Evolutionary conservation across 2,329 filamentous ascomycete species (phyloP), one percentile per base, ranked within the genome.

Genomic region (Raffaelea ambrosiae): DNA sequence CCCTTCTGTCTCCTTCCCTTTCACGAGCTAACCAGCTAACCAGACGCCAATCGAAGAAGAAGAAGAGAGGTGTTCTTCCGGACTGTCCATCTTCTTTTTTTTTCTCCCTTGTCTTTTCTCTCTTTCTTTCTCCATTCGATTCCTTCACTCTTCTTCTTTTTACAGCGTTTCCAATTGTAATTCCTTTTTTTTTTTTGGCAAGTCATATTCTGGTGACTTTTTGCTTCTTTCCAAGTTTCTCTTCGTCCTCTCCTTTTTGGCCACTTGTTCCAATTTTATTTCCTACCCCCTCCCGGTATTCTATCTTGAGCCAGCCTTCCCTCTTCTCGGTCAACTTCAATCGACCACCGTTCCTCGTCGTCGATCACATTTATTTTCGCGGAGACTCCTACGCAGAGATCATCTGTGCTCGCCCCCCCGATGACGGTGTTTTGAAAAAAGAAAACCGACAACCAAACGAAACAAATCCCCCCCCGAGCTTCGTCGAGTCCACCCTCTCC

Each of bases 341-440:
- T n/a, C n/a, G n/a, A n/a, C n/a, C n/a, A n/a, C n/a, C n/a, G n/a
- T n/a, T 29, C 26, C 26, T 29, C 36, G 13, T 20, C 36, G n/a
- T 9, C 36, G 36, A 19, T 19, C 13, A 36, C 5, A 4, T 4
- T n/a, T 36, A 4, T 16, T 16, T 36, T 4, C 33, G n/a, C n/a
- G n/a, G n/a, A n/a, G n/a, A n/a, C n/a, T n/a, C 26, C 26, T 29
- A 29, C 26, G 7, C 26, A 7, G 13, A 29, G 13, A n/a, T n/a
- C n/a, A n/a, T n/a, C n/a, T n/a, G n/a, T 36, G 36, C 7, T 39
- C 36, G 35, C 5, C 36, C 20, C 21, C 40, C 40, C 40, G 11
- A 44, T 44, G 42, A 20, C 42, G 42, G 33, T 43, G 23, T 43
- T 33, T 21, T 43, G 36, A 36, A 44, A 29, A 44, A 21, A 44